phyloP scores from a whole-genome alignment of 345 rosid genomes.

The Brassica carinata region DNA sequence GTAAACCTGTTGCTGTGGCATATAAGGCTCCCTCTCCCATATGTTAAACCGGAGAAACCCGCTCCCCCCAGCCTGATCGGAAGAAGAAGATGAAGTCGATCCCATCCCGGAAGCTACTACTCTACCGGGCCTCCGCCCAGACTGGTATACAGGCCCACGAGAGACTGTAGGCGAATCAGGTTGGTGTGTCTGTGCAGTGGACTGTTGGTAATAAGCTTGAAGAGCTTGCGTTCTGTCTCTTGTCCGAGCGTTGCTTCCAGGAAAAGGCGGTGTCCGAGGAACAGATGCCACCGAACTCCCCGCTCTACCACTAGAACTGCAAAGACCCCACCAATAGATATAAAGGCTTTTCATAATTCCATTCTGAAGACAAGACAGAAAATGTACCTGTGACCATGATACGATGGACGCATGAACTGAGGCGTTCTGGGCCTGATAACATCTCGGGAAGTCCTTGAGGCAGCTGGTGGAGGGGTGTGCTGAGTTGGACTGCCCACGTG shows the following conservation, averaged over 20 bases:
- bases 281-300: conserved; percentile 59
- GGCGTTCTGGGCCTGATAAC: conserved; percentile 57
- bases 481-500: conserved; percentile 62
- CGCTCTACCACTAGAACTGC: conserved; percentile 66
- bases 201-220: conserved; percentile 91
- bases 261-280: conserved; percentile 55
- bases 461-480: conserved; percentile 53
- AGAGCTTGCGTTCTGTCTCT: conserved; percentile 90
- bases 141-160: conserved; percentile 54
- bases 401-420: conserved; percentile 75
- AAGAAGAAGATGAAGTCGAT: conserved; percentile 61
- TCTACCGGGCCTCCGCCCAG: conserved; percentile 56
- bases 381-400: conserved; percentile 69
- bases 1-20: conserved; percentile 45
- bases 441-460: conserved; percentile 61
- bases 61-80: conserved; percentile 68
- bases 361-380: conserved; percentile 11
- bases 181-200: conserved; percentile 25
- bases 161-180: conserved; percentile 49
- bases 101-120: conserved; percentile 37
- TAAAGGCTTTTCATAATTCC: not conserved
- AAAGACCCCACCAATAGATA: not conserved
- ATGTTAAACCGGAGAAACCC: conserved; percentile 65
- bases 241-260: conserved; percentile 87
- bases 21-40: conserved; percentile 78